Evolutionary conservation across 768 basidiomycete species (phyloP), one percentile per base, ranked within the genome.

Genomic region (Imleria badia): DNA sequence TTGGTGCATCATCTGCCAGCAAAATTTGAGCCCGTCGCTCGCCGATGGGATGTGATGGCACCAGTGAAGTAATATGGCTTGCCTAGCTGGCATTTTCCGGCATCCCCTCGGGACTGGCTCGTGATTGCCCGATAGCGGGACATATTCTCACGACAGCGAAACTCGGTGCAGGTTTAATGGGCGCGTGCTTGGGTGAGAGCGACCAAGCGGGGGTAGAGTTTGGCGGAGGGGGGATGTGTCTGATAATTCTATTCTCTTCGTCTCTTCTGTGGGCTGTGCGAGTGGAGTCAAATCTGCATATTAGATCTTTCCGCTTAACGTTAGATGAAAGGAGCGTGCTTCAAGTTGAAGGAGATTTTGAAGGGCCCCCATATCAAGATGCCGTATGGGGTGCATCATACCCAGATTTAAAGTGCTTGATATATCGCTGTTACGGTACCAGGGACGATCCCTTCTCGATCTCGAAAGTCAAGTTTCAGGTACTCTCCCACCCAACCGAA

Each of bases 401-500:
- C 55, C 40, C 66, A 66, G 66, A 71, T 71, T 67, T 66, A 59
- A 51, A 55, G 56, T 64, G 44, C 66, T 67, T 71, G 67, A 66
- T 71, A 66, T 72, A 70, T 71, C 56, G 42, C 36, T 19, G 30
- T 71, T 71, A 71, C 69, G 69, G 51, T 65, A 71, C 61, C 62
- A 71, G 71, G 71, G 69, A 66, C 71, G 69, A 71, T 71, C 71
- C 63, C 58, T 57, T 67, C 69, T 71, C 67, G 69, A 72, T 69
- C 69, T 68, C 58, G 61, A 71, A 66, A 67, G 62, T 59, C 66
- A 69, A 60, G 66, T 65, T 65, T 65, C 69, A 70, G 71, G 69
- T 68, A 67, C 71, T 64, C 64, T 65, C 64, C 66, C 64, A 65
- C 64, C 56, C 59, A 55, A 1, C 64, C 64, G 31, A 66, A 60